Conservation (phyloP, 371 early-diverging fungal species). For the Zychaea mexicana region DNA sequence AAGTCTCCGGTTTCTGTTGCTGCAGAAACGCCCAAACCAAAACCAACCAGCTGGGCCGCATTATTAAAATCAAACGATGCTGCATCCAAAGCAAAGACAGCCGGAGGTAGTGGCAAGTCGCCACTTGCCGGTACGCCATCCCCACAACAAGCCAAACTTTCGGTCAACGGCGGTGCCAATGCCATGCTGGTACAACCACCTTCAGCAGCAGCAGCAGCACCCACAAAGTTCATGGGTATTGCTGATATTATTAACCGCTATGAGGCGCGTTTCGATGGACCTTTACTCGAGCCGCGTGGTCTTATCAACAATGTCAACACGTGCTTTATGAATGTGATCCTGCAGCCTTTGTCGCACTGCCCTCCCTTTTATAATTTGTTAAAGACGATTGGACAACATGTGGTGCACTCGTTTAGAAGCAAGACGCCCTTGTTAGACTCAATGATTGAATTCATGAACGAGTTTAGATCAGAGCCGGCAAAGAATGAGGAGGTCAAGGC, state of each 20-base stretch:
- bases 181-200: conserved; percentile 14
- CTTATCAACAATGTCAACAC: conserved; percentile 95
- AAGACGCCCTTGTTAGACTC: conserved; percentile 84
- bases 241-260: conserved; percentile 59
- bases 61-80: conserved; percentile 17
- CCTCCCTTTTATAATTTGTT: conserved; percentile 89
- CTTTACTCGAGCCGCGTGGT: conserved; percentile 84
- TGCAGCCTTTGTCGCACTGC: conserved; percentile 88
- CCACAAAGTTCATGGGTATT: conserved; percentile 54
- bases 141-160: not conserved
- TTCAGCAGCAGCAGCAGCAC: conserved; percentile 24
- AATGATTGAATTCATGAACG: conserved; percentile 79
- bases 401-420: conserved; percentile 71
- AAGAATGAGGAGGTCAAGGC: conserved; percentile 23
- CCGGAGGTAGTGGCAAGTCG: conserved; percentile 2
- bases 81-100: conserved; percentile 32
- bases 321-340: conserved; percentile 96
- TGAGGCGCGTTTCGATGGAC: conserved; percentile 47
- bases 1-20: conserved; percentile 13
- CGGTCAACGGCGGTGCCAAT: not conserved
- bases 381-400: conserved; percentile 63
- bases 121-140: not conserved
- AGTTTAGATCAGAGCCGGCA: conserved; percentile 58
- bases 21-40: conserved; percentile 41
- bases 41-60: conserved; percentile 64